Evolutionary conservation across 768 basidiomycete species (phyloP).

Genomic region (Suillus brevipes): DNA sequence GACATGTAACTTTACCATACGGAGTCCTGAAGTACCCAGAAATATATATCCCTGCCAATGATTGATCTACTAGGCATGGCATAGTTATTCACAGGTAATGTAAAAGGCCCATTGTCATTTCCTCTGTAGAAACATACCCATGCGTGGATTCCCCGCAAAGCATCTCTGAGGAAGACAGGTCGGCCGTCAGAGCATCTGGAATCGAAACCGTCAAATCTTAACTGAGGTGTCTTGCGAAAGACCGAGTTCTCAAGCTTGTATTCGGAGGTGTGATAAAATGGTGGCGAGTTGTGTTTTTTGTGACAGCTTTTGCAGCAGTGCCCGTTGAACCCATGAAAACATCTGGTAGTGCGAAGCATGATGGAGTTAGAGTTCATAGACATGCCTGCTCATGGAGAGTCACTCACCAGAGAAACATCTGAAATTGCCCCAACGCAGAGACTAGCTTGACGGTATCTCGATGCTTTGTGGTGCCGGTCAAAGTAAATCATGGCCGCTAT

Average conservation of each 20-base stretch:
- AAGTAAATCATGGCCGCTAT: no score
- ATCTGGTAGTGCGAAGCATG: background rate
- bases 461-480: no score
- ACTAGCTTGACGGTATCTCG: no score
- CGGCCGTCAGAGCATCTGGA: background rate
- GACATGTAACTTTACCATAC: background rate
- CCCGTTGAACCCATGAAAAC: slow-evolving; percentile 19
- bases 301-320: slow-evolving; percentile 16
- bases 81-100: background rate
- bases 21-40: background rate
- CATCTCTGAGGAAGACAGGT: background rate
- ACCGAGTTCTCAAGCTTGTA: slow-evolving; percentile 11
- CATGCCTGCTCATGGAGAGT: slow-evolving; percentile 22
- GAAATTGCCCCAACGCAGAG: background rate
- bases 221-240: slow-evolving; percentile 8
- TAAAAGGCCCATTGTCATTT: no score
- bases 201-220: slow-evolving; percentile 1
- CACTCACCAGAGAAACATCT: slow-evolving; percentile 15
- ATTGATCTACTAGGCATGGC: background rate
- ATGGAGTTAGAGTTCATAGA: background rate
- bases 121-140: background rate
- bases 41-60: background rate
- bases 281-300: slow-evolving; percentile 13
- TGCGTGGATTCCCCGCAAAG: background rate
- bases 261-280: slow-evolving; percentile 16